These are phyloP conservation scores for Eucalyptus melliodora DNA, from an alignment of 345 rosid genomes.

Conservation along the genomic window DNA sequence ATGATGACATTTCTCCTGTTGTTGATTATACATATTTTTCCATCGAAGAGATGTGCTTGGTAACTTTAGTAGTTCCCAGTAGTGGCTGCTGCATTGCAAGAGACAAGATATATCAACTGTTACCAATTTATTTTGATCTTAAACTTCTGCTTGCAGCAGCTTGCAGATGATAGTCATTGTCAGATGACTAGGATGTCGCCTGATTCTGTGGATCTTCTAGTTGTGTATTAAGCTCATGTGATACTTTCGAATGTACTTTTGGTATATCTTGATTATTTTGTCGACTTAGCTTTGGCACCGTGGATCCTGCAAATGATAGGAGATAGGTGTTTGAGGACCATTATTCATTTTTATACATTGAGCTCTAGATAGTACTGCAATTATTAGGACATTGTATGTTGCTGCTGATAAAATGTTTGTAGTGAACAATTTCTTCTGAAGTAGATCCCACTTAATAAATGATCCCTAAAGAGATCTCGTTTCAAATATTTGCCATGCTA, in stretches of 20 bases:
- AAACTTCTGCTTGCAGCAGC: not conserved
- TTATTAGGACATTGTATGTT: not conserved
- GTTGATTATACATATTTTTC: not conserved
- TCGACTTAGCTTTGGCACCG: not conserved
- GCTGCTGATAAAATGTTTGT: not conserved
- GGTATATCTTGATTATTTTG: not conserved
- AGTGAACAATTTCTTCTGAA: not conserved
- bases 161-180: not conserved
- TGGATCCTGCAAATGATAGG: not conserved
- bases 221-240: not conserved
- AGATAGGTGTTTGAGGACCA: not conserved
- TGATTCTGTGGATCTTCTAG: not conserved
- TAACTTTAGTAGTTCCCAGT: not conserved
- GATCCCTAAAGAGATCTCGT: not conserved
- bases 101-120: not conserved
- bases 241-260: not conserved
- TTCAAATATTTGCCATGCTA: not conserved
- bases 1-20: not conserved
- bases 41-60: not conserved
- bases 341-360: not conserved
- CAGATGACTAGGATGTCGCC: not conserved
- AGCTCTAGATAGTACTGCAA: not conserved
- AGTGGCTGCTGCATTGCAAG: not conserved
- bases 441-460: not conserved
- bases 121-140: not conserved